Percentiles rank a stretch among this genome's conserved stretches.
Conservation (phyloP, 2,329 filamentous ascomycete genomes). For the Spiromastix sp. region DNA sequence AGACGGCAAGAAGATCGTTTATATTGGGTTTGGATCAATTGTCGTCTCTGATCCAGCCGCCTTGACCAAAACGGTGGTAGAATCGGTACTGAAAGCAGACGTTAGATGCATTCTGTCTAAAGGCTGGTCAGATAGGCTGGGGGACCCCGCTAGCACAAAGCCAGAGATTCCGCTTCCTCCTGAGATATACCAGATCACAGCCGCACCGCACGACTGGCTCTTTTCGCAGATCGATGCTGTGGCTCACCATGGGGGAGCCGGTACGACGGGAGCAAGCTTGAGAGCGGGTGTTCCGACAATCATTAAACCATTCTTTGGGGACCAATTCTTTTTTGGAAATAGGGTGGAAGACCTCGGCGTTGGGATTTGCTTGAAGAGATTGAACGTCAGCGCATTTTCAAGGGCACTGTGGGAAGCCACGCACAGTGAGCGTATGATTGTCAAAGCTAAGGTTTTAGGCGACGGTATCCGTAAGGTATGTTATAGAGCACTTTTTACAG, state of each 20-base stretch:
- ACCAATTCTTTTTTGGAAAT: constrained; percentile 91
- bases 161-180: constrained; percentile 60
- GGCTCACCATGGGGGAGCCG: constrained; percentile 87
- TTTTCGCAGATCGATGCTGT: constrained; percentile 90
- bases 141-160: constrained; percentile 47
- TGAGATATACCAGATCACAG: constrained; percentile 79
- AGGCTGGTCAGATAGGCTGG: constrained; percentile 85
- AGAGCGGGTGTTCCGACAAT: constrained; percentile 88
- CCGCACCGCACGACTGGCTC: constrained; percentile 92
- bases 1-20: constrained; percentile 86
- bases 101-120: constrained; percentile 93
- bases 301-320: constrained; percentile 92
- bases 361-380: constrained; percentile 76
- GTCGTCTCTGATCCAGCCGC: constrained; percentile 82
- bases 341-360: constrained; percentile 90
- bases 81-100: constrained; percentile 81
- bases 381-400: constrained; percentile 78
- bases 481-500: too few species aligned
- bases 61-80: constrained; percentile 85
- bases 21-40: constrained; percentile 94
- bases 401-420: constrained; percentile 85
- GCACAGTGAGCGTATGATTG: constrained; percentile 81
- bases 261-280: constrained; percentile 87
- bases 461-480: constrained; percentile 77
- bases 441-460: constrained; percentile 70